Evolutionary conservation across 371 early-diverging fungal genomes (phyloP), one percentile per base, ranked within the genome.

Genomic region (Syncephalastrum racemosum): DNA sequence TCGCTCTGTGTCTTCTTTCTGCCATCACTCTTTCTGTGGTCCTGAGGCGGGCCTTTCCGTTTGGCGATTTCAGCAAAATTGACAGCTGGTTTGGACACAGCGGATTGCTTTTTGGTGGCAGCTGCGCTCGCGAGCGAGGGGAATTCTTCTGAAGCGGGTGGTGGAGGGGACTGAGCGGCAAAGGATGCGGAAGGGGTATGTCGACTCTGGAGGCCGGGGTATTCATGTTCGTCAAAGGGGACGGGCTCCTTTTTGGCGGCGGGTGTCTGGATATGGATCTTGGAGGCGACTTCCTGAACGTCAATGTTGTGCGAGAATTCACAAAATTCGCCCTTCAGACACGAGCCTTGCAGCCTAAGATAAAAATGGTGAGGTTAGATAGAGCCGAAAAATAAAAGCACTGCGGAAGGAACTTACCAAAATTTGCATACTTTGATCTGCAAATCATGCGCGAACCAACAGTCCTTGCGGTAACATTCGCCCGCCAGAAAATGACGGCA

Each of bases 371-470:
- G 56, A 18, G 31, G 14, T 45, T 51, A 53, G 16, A 23, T 16
- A 56, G 19, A 58, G 4, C 24, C n/a, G 39, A 4, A 24, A 23
- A 41, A 20, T n/a, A 22, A 36, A 13, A 61, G 24, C 46, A 20
- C 43, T 16, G 43, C 18, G 14, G 22, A 10, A 31, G 31, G 16
- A 56, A 56, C 73, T 56, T 75, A 85, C 86, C 85, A 89, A 60
- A 87, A 91, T 63, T 88, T 90, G 72, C 91, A 91, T 13, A 87
- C 70, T 62, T 83, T 80, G 4, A 75, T 71, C 47, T 87, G 82
- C 42, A 87, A 71, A 63, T 91, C 91, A 72, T 91, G 91, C 12
- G 82, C 83, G 71, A 83, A 91, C 90, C 91, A 90, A 53, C 91
- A 91, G 64, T 91, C 91, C 50, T 81, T 79, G 10, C 91, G 71